Conservation (phyloP, 2,329 filamentous ascomycete species). For the Hypocrella siamensis region DNA sequence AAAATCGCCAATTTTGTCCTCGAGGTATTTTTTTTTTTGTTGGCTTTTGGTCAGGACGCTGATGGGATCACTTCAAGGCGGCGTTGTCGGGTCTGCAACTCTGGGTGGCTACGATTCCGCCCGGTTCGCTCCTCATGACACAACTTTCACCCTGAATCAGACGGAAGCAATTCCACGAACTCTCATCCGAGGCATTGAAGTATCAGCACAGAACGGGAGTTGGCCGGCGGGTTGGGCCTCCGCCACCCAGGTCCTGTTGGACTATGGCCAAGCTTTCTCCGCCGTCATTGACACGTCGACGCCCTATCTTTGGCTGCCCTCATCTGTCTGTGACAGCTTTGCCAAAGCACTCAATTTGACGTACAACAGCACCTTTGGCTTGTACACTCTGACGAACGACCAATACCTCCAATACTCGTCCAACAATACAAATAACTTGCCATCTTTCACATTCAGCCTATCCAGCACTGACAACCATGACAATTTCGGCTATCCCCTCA, state of each 20-base stretch:
- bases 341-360: slow-evolving; percentile 46
- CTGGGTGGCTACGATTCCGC: slow-evolving; percentile 55
- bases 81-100: slow-evolving; percentile 40
- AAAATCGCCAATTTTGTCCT: too few species aligned
- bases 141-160: slow-evolving; percentile 40
- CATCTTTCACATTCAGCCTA: slow-evolving; percentile 41
- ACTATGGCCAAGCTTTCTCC: slow-evolving; percentile 29
- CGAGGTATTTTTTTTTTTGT: too few species aligned
- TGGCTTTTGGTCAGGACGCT: background rate
- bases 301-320: slow-evolving; percentile 48
- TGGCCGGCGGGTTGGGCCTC: slow-evolving; percentile 22
- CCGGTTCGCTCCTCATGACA: slow-evolving; percentile 44
- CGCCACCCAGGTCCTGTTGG: slow-evolving; percentile 20
- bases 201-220: slow-evolving; percentile 17
- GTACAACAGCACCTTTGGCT: slow-evolving; percentile 45
- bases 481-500: slow-evolving; percentile 31
- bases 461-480: slow-evolving; percentile 38
- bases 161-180: slow-evolving; percentile 40
- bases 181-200: slow-evolving; percentile 41
- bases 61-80: slow-evolving; percentile 11
- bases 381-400: slow-evolving; percentile 48
- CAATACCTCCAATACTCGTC: slow-evolving; percentile 32
- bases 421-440: slow-evolving; percentile 20
- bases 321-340: slow-evolving; percentile 45
- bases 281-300: slow-evolving; percentile 49